Conservation (phyloP, 2,329 filamentous ascomycete species). For the Drechslerella stenobrocha region DNA sequence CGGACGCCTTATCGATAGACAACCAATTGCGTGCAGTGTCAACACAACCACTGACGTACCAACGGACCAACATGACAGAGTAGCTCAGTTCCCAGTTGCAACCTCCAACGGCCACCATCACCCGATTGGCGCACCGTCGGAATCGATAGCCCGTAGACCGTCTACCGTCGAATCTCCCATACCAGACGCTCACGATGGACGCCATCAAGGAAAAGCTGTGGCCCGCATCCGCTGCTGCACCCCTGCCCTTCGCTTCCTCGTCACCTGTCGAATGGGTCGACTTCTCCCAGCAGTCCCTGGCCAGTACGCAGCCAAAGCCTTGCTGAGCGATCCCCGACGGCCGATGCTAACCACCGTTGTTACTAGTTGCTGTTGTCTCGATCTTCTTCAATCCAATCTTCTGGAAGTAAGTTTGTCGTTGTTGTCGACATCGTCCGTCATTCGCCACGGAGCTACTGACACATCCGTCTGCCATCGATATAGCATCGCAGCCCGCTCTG, state of each 20-base stretch:
- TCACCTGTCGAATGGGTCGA: slow-evolving; percentile 41
- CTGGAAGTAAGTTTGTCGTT: slow-evolving; percentile 78
- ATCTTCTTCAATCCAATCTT: slow-evolving; percentile 98
- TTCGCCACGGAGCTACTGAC: not conserved
- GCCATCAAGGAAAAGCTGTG: slow-evolving; percentile 41
- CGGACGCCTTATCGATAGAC: slow-evolving; percentile 1
- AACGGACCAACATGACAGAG: too few species aligned
- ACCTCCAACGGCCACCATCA: too few species aligned
- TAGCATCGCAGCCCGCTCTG: slow-evolving; percentile 58
- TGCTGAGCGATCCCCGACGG: not conserved
- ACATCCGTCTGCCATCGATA: not conserved
- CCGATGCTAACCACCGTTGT: slow-evolving; percentile 2
- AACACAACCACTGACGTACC: not conserved
- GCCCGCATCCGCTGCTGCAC: slow-evolving; percentile 24
- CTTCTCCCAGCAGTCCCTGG: slow-evolving; percentile 42
- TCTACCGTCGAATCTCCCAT: not conserved
- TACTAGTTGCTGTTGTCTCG: slow-evolving; percentile 72
- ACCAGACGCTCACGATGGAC: slow-evolving; percentile 22
- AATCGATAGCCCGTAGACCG: not conserved
- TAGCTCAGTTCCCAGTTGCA: too few species aligned
- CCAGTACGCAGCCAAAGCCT: slow-evolving; percentile 26
- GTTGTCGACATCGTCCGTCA: not conserved
- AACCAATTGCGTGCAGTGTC: slow-evolving; percentile 2
- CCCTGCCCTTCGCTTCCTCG: slow-evolving; percentile 30
- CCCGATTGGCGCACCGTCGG: too few species aligned